These are phyloP conservation scores for Aspergillus ellipticus DNA, from an alignment of 495 filamentous ascomycete genomes.

Conservation along the genomic window DNA sequence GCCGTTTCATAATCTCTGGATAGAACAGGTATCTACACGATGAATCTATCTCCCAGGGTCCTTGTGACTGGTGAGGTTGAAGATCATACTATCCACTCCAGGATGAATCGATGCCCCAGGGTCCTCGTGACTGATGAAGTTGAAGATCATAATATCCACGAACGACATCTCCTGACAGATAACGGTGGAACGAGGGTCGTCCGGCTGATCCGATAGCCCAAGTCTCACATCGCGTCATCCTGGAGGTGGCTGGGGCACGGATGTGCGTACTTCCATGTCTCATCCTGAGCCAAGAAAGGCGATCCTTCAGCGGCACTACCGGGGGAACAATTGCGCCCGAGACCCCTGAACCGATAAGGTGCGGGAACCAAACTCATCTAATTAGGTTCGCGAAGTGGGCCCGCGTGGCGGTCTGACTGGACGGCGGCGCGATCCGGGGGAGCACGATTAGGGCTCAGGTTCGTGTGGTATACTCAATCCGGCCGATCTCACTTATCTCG, in stretches of 20 bases:
- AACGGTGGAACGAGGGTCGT: background rate
- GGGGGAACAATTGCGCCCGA: background rate
- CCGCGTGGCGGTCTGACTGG: background rate
- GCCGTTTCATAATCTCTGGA: background rate
- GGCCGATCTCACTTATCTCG: background rate
- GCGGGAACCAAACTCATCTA: constrained; percentile 2
- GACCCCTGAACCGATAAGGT: background rate
- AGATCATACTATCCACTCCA: background rate
- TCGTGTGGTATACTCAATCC: constrained; percentile 1
- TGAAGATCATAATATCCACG: background rate
- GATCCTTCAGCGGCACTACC: background rate
- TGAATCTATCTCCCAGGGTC: background rate
- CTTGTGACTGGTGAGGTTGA: background rate
- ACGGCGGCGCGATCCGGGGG: background rate
- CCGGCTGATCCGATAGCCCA: background rate
- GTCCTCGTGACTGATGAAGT: background rate
- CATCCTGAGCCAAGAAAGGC: background rate
- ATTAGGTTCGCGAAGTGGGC: background rate
- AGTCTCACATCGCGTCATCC: background rate
- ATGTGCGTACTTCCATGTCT: background rate
- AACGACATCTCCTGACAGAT: background rate
- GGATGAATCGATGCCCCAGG: too few relatives aligned
- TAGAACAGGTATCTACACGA: too few relatives aligned
- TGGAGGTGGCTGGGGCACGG: background rate
- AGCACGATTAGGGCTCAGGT: background rate